Percentiles rank a stretch among this genome's conserved stretches.
phyloP scores from a whole-genome alignment of 208 protist genomes.

The Wallacemonas collosoma region DNA sequence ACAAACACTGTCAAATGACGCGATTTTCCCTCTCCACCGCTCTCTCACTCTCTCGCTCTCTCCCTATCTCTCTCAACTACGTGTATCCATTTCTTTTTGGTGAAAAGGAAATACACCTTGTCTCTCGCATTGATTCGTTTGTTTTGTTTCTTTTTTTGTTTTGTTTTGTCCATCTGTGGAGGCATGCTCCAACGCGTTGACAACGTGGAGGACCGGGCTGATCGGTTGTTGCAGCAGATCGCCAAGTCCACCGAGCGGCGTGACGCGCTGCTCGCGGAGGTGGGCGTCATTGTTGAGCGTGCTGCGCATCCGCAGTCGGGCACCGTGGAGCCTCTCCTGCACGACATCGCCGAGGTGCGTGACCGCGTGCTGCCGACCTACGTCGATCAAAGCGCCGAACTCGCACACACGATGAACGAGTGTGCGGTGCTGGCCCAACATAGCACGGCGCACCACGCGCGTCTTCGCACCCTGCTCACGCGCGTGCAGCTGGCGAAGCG shows the following conservation, averaged over 20 bases:
- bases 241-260: slow-evolving; percentile 48
- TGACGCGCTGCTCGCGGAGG: slow-evolving; percentile 43
- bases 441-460: slow-evolving; percentile 51
- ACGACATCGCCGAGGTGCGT: slow-evolving; percentile 46
- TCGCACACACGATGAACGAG: slow-evolving; percentile 47
- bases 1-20: too few species aligned
- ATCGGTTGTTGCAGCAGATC: slow-evolving; percentile 54
- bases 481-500: slow-evolving; percentile 55
- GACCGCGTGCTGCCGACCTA: slow-evolving; percentile 48
- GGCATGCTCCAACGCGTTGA: slow-evolving; percentile 35
- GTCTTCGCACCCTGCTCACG: slow-evolving; percentile 46
- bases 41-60: too few species aligned
- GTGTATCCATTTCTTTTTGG: too few species aligned
- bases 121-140: background rate
- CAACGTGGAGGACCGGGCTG: slow-evolving; percentile 54
- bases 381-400: slow-evolving; percentile 40
- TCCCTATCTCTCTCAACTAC: too few species aligned
- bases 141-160: background rate
- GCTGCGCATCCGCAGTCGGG: slow-evolving; percentile 15
- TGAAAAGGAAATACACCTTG: too few species aligned
- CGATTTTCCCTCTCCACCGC: too few species aligned
- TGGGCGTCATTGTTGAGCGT: slow-evolving; percentile 36
- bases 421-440: slow-evolving; percentile 58
- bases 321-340: slow-evolving; percentile 28
- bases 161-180: too few species aligned